Percentiles rank a stretch among this genome's conserved stretches.
Evolutionary conservation across 495 filamentous ascomycete species (phyloP).

Genomic region (Pyrenula aspistea): DNA sequence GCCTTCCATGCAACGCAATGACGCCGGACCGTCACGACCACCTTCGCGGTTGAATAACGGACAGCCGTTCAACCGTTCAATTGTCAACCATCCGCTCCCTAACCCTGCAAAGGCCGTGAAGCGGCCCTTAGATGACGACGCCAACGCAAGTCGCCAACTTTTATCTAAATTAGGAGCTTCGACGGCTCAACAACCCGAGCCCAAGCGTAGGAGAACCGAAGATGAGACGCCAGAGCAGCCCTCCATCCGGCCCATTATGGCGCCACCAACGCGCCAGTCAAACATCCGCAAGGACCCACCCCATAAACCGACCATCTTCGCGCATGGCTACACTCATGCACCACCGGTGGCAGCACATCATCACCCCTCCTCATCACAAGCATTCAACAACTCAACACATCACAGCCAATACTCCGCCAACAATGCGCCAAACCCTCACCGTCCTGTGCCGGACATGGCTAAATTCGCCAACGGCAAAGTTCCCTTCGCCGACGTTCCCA

Average conservation of each 20-base stretch:
- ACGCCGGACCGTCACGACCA: constrained; percentile 37
- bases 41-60: constrained; percentile 41
- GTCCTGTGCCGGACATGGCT: constrained; percentile 61
- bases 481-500: constrained; percentile 65
- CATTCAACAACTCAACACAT: constrained; percentile 31
- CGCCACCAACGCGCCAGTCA: constrained; percentile 73
- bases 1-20: constrained; percentile 22
- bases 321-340: constrained; percentile 47
- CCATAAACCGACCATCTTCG: constrained; percentile 49
- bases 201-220: constrained; percentile 46
- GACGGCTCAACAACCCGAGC: constrained; percentile 33
- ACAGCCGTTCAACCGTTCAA: constrained; percentile 32
- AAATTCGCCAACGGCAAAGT: constrained; percentile 82
- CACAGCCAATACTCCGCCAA: constrained; percentile 18
- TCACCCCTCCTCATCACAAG: constrained; percentile 20
- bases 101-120: constrained; percentile 58
- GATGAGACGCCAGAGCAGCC: constrained; percentile 38
- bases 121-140: constrained; percentile 41
- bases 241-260: constrained; percentile 48
- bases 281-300: constrained; percentile 65
- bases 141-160: constrained; percentile 26
- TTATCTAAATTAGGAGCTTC: constrained; percentile 26
- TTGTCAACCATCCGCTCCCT: constrained; percentile 28
- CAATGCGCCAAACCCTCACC: constrained; percentile 27
- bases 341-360: constrained; percentile 35